These are phyloP conservation scores for Trypanosoma avium DNA, from an alignment of 208 protist species.

Conservation along the genomic window DNA sequence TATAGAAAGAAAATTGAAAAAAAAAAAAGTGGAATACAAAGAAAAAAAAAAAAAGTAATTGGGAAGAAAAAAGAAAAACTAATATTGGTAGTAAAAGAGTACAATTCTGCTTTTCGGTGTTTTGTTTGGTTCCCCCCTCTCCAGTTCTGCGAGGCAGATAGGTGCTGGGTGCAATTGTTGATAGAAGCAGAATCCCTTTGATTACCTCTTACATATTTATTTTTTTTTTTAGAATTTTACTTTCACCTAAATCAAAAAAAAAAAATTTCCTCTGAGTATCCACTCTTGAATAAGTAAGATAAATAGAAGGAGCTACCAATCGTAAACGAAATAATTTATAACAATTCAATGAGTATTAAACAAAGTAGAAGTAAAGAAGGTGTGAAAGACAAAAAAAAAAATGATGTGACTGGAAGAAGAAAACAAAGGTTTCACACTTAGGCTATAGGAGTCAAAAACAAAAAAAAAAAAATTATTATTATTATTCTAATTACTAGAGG, in stretches of 20 bases:
- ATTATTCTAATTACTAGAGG: too few relatives aligned
- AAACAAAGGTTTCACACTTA: conserved; percentile 1
- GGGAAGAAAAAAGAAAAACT: neutral
- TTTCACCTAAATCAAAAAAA: conserved; percentile 21
- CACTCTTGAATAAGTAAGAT: neutral
- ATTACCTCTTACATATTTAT: too few relatives aligned
- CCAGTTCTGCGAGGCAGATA: too few relatives aligned
- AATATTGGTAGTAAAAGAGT: neutral
- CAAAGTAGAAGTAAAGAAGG: neutral
- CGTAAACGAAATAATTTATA: too few relatives aligned
- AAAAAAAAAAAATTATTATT: too few relatives aligned
- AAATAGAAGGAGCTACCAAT: neutral
- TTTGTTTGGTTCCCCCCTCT: neutral
- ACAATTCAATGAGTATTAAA: too few relatives aligned
- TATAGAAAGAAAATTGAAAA: too few relatives aligned
- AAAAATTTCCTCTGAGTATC: neutral
- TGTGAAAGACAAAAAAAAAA: neutral
- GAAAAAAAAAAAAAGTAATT: neutral
- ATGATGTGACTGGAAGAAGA: neutral
- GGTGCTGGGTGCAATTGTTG: too few relatives aligned
- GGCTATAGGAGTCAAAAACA: conserved; percentile 9
- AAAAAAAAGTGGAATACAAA: conserved; percentile 2
- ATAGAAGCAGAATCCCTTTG: too few relatives aligned
- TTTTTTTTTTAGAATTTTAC: too few relatives aligned
- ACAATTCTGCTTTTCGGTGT: neutral